Conservation (phyloP, 176 grass and related monocot species). For the Pharus latifolius region DNA sequence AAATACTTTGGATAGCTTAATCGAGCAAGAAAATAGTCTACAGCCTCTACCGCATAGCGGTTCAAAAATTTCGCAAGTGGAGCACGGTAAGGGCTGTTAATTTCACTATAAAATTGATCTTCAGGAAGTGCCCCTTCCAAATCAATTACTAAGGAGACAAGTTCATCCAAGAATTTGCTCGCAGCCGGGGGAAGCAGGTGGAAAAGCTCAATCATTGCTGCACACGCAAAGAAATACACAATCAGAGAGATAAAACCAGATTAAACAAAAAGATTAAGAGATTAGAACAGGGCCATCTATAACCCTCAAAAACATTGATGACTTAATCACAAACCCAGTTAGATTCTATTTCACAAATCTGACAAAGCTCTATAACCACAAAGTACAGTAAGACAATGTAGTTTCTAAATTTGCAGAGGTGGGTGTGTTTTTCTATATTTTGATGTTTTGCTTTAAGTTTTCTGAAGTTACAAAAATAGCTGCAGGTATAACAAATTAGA, state of each 20-base stretch:
- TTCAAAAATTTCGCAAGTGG: slow-evolving; percentile 96
- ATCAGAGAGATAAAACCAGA: slow-evolving; percentile 13
- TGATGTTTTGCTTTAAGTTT: background rate
- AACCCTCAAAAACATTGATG: background rate
- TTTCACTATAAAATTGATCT: slow-evolving; percentile 97
- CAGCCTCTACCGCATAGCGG: slow-evolving; percentile 69
- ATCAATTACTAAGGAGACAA: slow-evolving; percentile 93
- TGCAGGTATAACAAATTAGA: too few species aligned
- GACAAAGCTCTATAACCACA: background rate
- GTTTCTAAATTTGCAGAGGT: background rate
- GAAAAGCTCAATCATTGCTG: slow-evolving; percentile 99
- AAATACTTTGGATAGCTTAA: slow-evolving; percentile 88
- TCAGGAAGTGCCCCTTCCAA: slow-evolving; percentile 83
- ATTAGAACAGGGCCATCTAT: background rate
- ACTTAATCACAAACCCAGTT: background rate
- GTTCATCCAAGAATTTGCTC: slow-evolving; percentile 93
- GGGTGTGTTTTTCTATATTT: background rate
- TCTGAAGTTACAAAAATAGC: too few species aligned
- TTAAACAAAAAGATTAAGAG: background rate
- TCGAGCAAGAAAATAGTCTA: slow-evolving; percentile 94
- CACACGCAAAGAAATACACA: slow-evolving; percentile 17
- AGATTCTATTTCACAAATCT: background rate
- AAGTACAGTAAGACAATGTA: background rate
- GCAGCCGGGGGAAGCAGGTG: slow-evolving; percentile 88
- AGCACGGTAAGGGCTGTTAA: slow-evolving; percentile 92